Base-by-base conservation (phyloP, 1,284 basidiomycete genomes). In the Tremellales sp. region DNA sequence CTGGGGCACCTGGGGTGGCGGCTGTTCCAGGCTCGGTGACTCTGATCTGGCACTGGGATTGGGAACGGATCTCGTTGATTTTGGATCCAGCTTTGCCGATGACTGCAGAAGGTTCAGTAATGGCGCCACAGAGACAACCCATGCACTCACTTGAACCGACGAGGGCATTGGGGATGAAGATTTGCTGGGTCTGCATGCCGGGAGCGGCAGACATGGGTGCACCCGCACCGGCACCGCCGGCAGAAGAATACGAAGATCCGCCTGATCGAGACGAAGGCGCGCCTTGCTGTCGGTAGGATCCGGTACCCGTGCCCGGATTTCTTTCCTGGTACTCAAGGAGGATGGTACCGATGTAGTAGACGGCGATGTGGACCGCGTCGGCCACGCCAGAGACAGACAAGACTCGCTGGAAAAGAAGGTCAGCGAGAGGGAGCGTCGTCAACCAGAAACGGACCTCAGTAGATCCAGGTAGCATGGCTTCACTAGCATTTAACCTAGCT, bases 321-420 rank as follows among this genome's bases (percentile, higher is more conserved):
- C 86, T 85, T 63, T 94, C 91, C 70, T 93, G 87, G 38, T 91
- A 90, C 72, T 97, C 93, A 57, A 97, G 86, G 50, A 97, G 82
- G 58, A 97, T 95, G 56, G 91, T 94, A 43, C 93, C 93, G 51
- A 97, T 93, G 70, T 98, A 97, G 76, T 97, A 98, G 5, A 95
- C 97, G 25, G 95, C 95, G 57, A 99, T 99, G 74, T 99, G 95
- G 48, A 99, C 93, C 16, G 95, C 95, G 71, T 99, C 95, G n/a
- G 95, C 95, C 34, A 99, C 95, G 46, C 95, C 95, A 29, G 93
- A 92, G 39, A 98, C 93, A 57, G 90, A 95, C 48, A 99, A 78
- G 21, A 98, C 90, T 48, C 92, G 87, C 88, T 93, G 68, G 24
- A 16, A n/a, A n/a, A 16, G 24, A 34, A n/a, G 22, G 38, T 51